A percentile compares a stretch with the other conserved stretches of the same genome.
phyloP scores from a whole-genome alignment of 2,329 filamentous ascomycete genomes.

The Cladosporium phlei region DNA sequence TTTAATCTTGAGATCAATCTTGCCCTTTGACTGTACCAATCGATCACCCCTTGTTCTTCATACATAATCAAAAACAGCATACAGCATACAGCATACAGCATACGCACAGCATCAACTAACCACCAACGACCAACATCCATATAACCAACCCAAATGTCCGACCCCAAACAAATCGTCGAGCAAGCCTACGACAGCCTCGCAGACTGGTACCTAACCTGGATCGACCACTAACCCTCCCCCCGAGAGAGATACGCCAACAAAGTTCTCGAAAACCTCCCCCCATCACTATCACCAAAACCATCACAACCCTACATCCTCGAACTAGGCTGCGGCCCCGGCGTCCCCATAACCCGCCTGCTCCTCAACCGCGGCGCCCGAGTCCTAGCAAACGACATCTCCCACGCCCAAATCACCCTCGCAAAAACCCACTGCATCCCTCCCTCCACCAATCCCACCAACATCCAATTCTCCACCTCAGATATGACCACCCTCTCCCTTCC shows the following conservation, averaged over 20 bases:
- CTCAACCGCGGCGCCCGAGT: constrained; percentile 21
- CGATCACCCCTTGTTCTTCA: too few relatives aligned
- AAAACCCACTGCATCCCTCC: constrained; percentile 18
- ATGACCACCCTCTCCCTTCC: constrained; percentile 22
- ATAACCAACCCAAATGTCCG: background rate
- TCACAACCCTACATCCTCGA: constrained; percentile 31
- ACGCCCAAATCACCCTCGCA: constrained; percentile 19
- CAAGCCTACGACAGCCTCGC: constrained; percentile 36
- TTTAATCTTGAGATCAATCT: too few relatives aligned
- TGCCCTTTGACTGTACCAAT: too few relatives aligned
- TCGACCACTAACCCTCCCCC: constrained; percentile 22
- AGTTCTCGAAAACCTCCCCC: constrained; percentile 23
- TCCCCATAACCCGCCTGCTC: constrained; percentile 29
- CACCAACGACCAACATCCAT: background rate
- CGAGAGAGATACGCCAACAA: constrained; percentile 32
- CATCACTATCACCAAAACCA: background rate
- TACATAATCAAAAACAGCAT: background rate
- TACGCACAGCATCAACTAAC: background rate
- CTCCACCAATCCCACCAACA: background rate
- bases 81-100: background rate
- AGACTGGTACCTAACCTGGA: constrained; percentile 35
- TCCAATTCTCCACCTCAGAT: constrained; percentile 21
- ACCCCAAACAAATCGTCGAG: constrained; percentile 16
- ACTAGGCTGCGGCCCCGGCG: constrained; percentile 39
- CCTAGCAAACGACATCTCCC: constrained; percentile 24